These are phyloP conservation scores for Boechera divaricarpa DNA, from an alignment of 345 rosid species.

Conservation along the genomic window DNA sequence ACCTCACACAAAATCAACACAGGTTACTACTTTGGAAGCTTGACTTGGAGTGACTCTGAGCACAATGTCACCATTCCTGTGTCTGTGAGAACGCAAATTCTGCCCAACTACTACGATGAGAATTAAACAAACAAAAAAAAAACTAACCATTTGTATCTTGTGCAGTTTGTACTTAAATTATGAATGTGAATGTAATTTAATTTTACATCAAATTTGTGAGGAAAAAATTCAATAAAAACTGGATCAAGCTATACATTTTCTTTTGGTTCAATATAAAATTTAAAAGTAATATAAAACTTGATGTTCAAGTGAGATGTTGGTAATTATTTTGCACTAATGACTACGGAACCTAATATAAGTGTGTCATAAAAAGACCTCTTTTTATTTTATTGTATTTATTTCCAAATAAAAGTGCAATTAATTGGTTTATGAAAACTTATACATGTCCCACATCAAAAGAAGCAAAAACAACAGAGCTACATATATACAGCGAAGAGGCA, in stretches of 20 bases:
- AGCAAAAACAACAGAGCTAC: no score
- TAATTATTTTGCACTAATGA: no score
- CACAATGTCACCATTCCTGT: slow-evolving; percentile 47
- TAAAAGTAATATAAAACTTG: no score
- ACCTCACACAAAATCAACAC: slow-evolving; percentile 41
- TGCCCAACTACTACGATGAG: slow-evolving; percentile 13
- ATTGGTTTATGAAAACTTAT: neutral
- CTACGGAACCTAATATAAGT: no score
- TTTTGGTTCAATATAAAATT: no score
- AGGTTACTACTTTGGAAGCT: slow-evolving; percentile 52
- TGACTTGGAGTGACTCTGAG: slow-evolving; percentile 46
- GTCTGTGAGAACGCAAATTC: slow-evolving; percentile 45
- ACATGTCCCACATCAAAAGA: neutral
- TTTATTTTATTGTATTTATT: no score
- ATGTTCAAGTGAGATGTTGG: no score
- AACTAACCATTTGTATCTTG: neutral
- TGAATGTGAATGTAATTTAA: neutral
- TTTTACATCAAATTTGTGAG: neutral
- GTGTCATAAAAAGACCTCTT: no score
- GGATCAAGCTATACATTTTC: no score
- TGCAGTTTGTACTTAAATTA: neutral
- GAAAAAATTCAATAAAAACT: neutral
- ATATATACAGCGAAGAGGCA: neutral
- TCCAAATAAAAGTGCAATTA: no score
- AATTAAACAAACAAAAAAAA: neutral